Evolutionary conservation across 2,329 filamentous ascomycete genomes (phyloP).

Genomic region (Claviceps sorghi): DNA sequence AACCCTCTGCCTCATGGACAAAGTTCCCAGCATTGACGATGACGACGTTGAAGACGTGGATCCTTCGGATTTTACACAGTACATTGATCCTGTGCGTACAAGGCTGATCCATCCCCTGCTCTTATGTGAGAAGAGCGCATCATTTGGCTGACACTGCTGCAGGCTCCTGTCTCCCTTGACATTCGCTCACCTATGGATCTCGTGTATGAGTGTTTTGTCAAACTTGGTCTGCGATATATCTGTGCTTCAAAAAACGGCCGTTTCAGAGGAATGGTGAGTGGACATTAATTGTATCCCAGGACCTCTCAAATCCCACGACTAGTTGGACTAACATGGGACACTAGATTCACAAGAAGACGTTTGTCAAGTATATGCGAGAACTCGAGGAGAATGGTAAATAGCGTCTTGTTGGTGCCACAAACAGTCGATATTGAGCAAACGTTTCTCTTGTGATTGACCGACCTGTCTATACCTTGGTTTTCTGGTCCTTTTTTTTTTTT

Average conservation of each 20-base stretch:
- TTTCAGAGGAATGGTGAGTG: conserved; percentile 72
- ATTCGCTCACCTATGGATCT: conserved; percentile 84
- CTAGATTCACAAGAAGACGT: conserved; percentile 85
- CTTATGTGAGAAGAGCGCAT: neutral
- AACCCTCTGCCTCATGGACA: conserved; percentile 69
- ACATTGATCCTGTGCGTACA: conserved; percentile 64
- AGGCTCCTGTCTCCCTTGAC: conserved; percentile 77
- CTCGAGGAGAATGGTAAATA: conserved; percentile 40
- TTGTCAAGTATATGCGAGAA: conserved; percentile 87
- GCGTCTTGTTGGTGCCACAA: neutral
- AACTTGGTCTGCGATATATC: conserved; percentile 81
- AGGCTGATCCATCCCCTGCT: too few species aligned
- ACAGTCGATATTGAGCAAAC: neutral
- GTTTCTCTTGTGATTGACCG: neutral
- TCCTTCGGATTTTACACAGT: conserved; percentile 75
- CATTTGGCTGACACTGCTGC: conserved; percentile 7
- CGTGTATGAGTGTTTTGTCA: conserved; percentile 92
- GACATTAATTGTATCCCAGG: conserved; percentile 1
- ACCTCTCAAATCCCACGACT: neutral
- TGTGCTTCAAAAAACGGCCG: conserved; percentile 74
- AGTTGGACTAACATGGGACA: neutral
- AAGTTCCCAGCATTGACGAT: conserved; percentile 47
- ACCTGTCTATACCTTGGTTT: neutral
- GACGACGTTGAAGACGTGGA: conserved; percentile 45
- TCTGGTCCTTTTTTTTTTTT: neutral